Percentiles rank a stretch among this genome's conserved stretches.
phyloP scores from a whole-genome alignment of 306 rosid genomes.

The Cercis canadensis region DNA sequence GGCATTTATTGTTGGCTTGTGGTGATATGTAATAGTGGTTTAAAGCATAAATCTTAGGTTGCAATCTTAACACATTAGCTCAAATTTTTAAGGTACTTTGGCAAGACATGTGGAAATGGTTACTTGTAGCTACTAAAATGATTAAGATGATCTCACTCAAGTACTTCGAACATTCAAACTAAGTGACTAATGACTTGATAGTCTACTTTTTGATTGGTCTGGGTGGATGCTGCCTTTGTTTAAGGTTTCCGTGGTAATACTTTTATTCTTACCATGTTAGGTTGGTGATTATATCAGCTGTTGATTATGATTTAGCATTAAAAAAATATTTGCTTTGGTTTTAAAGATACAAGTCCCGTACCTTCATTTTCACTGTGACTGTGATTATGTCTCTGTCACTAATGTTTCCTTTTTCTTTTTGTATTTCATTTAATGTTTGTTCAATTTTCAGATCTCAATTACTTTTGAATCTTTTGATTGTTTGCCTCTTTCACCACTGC shows the following conservation, averaged over 20 bases:
- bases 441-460: constrained; percentile 76
- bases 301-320: not conserved
- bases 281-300: too few relatives aligned
- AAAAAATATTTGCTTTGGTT: constrained; percentile 1
- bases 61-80: constrained; percentile 6
- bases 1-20: constrained; percentile 6
- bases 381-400: constrained; percentile 11
- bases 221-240: constrained; percentile 5
- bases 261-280: not conserved
- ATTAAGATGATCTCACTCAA: constrained; percentile 13
- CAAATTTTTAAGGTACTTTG: constrained; percentile 23
- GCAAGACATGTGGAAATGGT: constrained; percentile 6
- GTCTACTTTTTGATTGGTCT: constrained; percentile 22
- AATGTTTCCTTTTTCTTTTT: not conserved
- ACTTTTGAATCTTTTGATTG: constrained; percentile 88
- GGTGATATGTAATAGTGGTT: constrained; percentile 10
- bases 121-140: constrained; percentile 26
- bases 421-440: constrained; percentile 23
- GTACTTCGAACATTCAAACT: constrained; percentile 19
- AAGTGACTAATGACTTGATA: constrained; percentile 21
- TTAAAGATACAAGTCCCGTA: constrained; percentile 2
- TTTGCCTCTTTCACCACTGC: constrained; percentile 78
- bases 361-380: constrained; percentile 27
- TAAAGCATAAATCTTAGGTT: constrained; percentile 10
- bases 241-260: not conserved